A percentile compares a stretch with the other conserved stretches of the same genome.
These are phyloP conservation scores for rapeseed (Brassica napus) DNA, from an alignment of 345 rosid genomes.

Conservation along the genomic window Da-Ae NC_063443.1:16715501-16716000, in stretches of 20 bases:
- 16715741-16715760: neutral
- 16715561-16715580: constrained; percentile 52
- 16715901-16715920: neutral
- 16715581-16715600: constrained; percentile 28
- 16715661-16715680: constrained; percentile 75
- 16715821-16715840: constrained; percentile 65
- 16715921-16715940: no score
- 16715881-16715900: constrained; percentile 55
- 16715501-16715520: constrained; percentile 82
- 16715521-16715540: constrained; percentile 71
- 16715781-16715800: neutral
- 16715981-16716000: no score
- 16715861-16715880: constrained; percentile 98
- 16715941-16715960: no score
- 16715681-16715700: constrained; percentile 91
- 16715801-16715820: neutral
- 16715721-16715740: constrained; percentile 27
- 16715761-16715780: neutral
- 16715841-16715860: constrained; percentile 93
- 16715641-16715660: constrained; percentile 74
- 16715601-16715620: neutral
- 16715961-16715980: no score
- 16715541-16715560: constrained; percentile 93
- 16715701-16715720: constrained; percentile 92
- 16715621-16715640: constrained; percentile 13